Evolutionary conservation across 2,329 filamentous ascomycete species (phyloP), one percentile per base, ranked within the genome.

Genomic region (Huntiella moniliformis): DNA sequence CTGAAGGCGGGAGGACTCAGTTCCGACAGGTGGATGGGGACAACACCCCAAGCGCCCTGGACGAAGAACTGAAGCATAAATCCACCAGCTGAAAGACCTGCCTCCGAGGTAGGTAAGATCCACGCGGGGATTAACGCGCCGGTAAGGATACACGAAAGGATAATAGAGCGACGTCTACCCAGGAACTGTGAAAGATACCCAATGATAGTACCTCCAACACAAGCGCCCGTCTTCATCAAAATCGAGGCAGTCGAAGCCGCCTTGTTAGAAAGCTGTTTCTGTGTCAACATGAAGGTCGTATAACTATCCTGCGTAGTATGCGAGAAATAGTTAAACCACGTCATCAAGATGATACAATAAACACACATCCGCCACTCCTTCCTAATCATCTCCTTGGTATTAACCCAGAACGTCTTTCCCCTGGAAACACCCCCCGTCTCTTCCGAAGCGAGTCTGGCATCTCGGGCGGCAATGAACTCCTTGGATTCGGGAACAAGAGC

Each of bases 1-100:
- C 81, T 68, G 64, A 86, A 80, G 0, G 73, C 71, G 1, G 77
- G 78, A 0, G 82, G 82, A 0, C 74, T 78, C 6, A 86, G 65
- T 56, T 87, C 82, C 71, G 83, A 85, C 4, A 86, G 64, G 53
- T 86, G 81, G 47, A 85, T 82, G 12, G 79, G 79, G n/a, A 82
- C 74, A 1, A 81, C 74, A 31, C 72, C 80, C 80, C 80, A 85
- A 0, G 79, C 80, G 16, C 80, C 81, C 58, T 84, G 79, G 2
- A 84, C 79, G 55, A 73, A 81, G 57, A 85, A 83, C 57, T 85
- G 81, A 62, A 88, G 71, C 60, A 91, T 91, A 38, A 82, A 82
- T 4, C 76, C 77, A 1, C 68, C 68, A 1, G 70, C 77, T 0
- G 74, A 77, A 3, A 82, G 69, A 15, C 67, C 60, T 1, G 64